These are phyloP conservation scores for Kluyveromyces lactis DNA, from an alignment of 805 yeast genomes.

Conservation along the genomic window DNA sequence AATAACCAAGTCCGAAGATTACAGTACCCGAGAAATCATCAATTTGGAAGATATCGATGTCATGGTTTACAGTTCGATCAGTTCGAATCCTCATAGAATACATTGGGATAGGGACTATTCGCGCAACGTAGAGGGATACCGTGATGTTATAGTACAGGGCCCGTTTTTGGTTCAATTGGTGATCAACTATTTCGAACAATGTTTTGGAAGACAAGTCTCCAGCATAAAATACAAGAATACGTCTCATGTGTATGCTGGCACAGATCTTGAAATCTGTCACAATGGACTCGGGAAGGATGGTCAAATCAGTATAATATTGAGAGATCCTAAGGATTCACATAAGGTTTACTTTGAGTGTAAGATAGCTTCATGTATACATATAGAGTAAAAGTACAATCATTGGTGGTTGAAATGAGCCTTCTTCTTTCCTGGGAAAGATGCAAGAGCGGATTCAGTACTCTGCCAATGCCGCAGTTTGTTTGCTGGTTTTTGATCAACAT, in stretches of 20 bases:
- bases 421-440: background rate
- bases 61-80: conserved; percentile 61
- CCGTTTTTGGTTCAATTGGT: conserved; percentile 63
- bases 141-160: conserved; percentile 64
- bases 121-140: conserved; percentile 45
- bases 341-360: conserved; percentile 7
- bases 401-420: background rate
- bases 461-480: conserved; percentile 42
- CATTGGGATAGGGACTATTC: conserved; percentile 64
- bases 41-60: conserved; percentile 28
- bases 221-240: conserved; percentile 36
- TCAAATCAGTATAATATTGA: background rate
- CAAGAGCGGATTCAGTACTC: conserved; percentile 29
- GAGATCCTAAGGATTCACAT: conserved; percentile 5
- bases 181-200: conserved; percentile 40
- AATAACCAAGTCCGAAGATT: background rate
- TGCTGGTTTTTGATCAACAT: conserved; percentile 45
- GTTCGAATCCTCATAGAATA: conserved; percentile 77
- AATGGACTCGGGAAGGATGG: conserved; percentile 5
- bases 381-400: background rate
- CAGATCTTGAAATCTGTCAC: conserved; percentile 19
- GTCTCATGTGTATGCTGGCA: conserved; percentile 35
- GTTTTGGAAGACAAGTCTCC: conserved; percentile 16
- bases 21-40: conserved; percentile 12
- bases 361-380: background rate